These are phyloP conservation scores for Trichosporon sp. DNA, from an alignment of 1,284 basidiomycete genomes.

Conservation along the genomic window DNA sequence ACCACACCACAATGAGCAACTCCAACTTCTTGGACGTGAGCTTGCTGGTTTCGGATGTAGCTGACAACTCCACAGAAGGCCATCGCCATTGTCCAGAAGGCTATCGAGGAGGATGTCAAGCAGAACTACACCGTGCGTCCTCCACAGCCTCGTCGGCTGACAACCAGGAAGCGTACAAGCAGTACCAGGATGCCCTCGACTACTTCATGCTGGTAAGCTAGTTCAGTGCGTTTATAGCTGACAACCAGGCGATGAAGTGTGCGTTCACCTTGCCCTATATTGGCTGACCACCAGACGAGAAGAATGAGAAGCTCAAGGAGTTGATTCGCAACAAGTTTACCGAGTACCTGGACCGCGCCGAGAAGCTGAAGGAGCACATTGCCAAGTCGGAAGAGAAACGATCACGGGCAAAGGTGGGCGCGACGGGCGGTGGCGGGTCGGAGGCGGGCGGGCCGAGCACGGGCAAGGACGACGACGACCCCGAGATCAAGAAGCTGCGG, in stretches of 20 bases:
- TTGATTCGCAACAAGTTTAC: conserved; percentile 84
- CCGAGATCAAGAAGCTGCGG: conserved; percentile 91
- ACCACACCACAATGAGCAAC: conserved; percentile 44
- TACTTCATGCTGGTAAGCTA: conserved; percentile 84
- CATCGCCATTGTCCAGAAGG: conserved; percentile 88
- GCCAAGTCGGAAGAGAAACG: conserved; percentile 63
- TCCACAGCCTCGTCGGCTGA: conserved; percentile 10
- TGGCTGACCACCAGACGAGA: conserved; percentile 65
- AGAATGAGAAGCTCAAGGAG: conserved; percentile 87
- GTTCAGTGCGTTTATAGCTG: neutral
- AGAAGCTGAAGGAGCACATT: conserved; percentile 84
- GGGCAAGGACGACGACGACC: conserved; percentile 73
- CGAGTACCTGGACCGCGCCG: conserved; percentile 89
- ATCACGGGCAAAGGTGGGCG: conserved; percentile 70
- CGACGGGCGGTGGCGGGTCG: conserved; percentile 61
- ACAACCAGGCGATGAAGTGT: conserved; percentile 59
- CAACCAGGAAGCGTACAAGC: conserved; percentile 76
- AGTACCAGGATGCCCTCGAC: conserved; percentile 90
- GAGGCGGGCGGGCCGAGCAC: conserved; percentile 62
- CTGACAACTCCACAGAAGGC: conserved; percentile 62
- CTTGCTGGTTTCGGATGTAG: conserved; percentile 1
- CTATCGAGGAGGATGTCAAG: conserved; percentile 91
- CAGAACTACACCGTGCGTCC: conserved; percentile 70
- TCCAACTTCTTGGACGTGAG: conserved; percentile 56
- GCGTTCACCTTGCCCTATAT: conserved; percentile 29